phyloP scores from a whole-genome alignment of 2,329 filamentous ascomycete genomes.

The Parascedosporium putredinis region DNA sequence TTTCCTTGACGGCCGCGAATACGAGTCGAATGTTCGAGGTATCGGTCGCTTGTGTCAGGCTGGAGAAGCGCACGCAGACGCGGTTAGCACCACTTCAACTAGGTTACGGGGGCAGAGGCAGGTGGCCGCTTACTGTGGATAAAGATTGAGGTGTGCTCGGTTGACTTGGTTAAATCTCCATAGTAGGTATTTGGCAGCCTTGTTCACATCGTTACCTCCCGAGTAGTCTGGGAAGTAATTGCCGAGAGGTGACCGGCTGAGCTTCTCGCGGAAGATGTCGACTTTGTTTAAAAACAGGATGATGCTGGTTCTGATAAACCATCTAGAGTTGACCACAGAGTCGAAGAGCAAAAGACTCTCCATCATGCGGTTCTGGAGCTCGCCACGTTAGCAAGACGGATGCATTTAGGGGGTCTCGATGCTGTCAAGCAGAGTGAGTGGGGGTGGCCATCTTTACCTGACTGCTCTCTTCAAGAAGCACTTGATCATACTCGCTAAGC shows the following conservation, averaged over 20 bases:
- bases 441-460: slow-evolving; percentile 50
- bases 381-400: not conserved
- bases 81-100: too few relatives aligned
- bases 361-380: slow-evolving; percentile 90
- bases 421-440: not conserved
- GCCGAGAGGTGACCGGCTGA: slow-evolving; percentile 75
- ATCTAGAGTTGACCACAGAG: slow-evolving; percentile 95
- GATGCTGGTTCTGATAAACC: slow-evolving; percentile 98
- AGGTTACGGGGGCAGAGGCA: too few relatives aligned
- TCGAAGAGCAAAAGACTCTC: slow-evolving; percentile 94
- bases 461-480: slow-evolving; percentile 90
- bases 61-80: too few relatives aligned
- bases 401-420: not conserved
- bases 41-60: slow-evolving; percentile 95
- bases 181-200: slow-evolving; percentile 91
- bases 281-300: slow-evolving; percentile 99
- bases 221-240: slow-evolving; percentile 99
- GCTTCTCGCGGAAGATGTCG: slow-evolving; percentile 93
- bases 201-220: slow-evolving; percentile 93
- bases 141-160: slow-evolving; percentile 86
- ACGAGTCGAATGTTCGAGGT: slow-evolving; percentile 97
- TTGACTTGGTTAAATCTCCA: slow-evolving; percentile 99
- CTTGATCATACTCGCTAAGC: slow-evolving; percentile 96
- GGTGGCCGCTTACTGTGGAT: slow-evolving; percentile 71
- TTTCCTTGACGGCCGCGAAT: slow-evolving; percentile 97